Evolutionary conservation across 495 filamentous ascomycete genomes (phyloP), one percentile per base, ranked within the genome.

Genomic region (Rhypophila decipiens): DNA sequence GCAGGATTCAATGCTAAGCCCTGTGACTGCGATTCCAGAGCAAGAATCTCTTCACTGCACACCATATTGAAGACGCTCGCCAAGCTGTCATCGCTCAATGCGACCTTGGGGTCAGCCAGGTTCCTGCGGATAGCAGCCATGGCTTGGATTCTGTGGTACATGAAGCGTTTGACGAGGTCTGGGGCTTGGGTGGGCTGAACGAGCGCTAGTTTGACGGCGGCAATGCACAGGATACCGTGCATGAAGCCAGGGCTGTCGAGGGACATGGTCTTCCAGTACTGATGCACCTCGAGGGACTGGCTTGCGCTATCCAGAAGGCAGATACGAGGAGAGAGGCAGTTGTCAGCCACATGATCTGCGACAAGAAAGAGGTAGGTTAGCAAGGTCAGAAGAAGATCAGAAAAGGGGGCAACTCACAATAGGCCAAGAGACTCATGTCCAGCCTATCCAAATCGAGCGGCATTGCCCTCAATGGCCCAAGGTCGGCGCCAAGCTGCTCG

Each of bases 81-180:
- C 18, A 52, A 39, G 43, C 43, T 56, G 15, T 52, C 53, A 42
- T 56, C 47, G 12, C 34, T 49, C 13, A 52, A 18, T 1, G 45
- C 45, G 1, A 11, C 17, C 3, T 48, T 12, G 19, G 44, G 31
- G 31, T 42, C 43, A 3, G 33, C 23, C 4, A 56, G 29, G 24
- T 39, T 36, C 1, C 20, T 13, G 4, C 52, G 49, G 40, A 56
- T 44, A 5, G 50, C 45, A 0, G 34, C 18, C 13, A 56, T 56
- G 45, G 53, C 44, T 17, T 40, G 34, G n/a, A 52, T 15, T 5
- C 53, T 35, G 38, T 56, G 53, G 33, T 56, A 41, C 45, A 56
- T 52, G 49, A 52, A 51, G 3, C 44, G 45, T 22, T 52, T 42
- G 24, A 52, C 24, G 27, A 31, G 27, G 11, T 15, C 13, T 11